phyloP scores from a whole-genome alignment of 1,139 yeast genomes.

The Yamadazyma epiphylla region DNA sequence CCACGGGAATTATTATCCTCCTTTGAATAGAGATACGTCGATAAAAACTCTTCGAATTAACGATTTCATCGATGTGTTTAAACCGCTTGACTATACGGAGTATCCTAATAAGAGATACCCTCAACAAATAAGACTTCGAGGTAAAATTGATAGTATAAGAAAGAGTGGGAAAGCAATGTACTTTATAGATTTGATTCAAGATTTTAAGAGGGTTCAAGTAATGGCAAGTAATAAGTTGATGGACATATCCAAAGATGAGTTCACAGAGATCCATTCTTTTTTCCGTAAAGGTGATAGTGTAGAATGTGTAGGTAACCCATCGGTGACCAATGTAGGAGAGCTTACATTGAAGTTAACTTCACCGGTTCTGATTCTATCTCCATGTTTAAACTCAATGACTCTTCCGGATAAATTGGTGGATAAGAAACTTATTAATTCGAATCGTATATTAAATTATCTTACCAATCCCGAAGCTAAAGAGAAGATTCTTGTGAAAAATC shows the following conservation, averaged over 20 bases:
- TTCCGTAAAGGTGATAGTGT: conserved; percentile 72
- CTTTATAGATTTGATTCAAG: conserved; percentile 66
- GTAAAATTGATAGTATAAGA: conserved; percentile 55
- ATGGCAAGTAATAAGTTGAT: conserved; percentile 54
- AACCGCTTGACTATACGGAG: conserved; percentile 5
- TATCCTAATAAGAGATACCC: conserved; percentile 7
- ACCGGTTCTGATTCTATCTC: conserved; percentile 54
- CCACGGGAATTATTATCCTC: conserved; percentile 9
- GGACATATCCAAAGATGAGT: conserved; percentile 38
- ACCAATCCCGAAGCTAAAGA: conserved; percentile 46
- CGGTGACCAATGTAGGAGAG: conserved; percentile 74
- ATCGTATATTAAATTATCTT: conserved; percentile 72
- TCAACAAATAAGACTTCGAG: conserved; percentile 33
- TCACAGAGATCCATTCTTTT: conserved; percentile 39
- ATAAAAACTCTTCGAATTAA: conserved; percentile 6
- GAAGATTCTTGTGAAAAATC: conserved; percentile 50
- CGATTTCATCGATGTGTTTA: conserved; percentile 6
- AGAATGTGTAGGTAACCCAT: conserved; percentile 63
- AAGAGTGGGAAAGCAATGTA: conserved; percentile 63
- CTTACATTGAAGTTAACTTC: conserved; percentile 61
- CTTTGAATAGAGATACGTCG: conserved; percentile 4
- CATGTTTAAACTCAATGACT: conserved; percentile 57
- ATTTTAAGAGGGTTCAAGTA: conserved; percentile 51
- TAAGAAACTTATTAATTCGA: conserved; percentile 54
- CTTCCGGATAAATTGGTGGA: conserved; percentile 63